These are phyloP conservation scores for Ceratobasidium papillatum DNA, from an alignment of 1,284 basidiomycete species.

Conservation along the genomic window DNA sequence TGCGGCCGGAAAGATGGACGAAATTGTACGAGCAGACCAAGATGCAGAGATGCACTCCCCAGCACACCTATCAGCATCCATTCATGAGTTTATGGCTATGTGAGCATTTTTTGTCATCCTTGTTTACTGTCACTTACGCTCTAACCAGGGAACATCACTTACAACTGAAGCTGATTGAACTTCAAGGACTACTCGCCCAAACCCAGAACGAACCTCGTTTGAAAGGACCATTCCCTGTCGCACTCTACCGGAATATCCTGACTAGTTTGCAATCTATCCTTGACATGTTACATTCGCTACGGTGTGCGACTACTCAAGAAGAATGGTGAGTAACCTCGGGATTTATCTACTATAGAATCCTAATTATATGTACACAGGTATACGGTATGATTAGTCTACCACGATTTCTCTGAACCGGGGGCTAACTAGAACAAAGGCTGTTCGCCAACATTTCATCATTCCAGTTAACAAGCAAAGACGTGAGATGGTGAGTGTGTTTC, in stretches of 20 bases:
- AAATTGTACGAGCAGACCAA: slow-evolving; percentile 37
- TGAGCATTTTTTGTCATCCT: slow-evolving; percentile 52
- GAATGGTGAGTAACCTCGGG: slow-evolving; percentile 73
- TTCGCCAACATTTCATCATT: slow-evolving; percentile 85
- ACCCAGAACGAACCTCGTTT: slow-evolving; percentile 93
- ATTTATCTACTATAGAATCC: not conserved
- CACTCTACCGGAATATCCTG: slow-evolving; percentile 84
- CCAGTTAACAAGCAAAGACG: slow-evolving; percentile 87
- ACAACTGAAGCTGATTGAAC: slow-evolving; percentile 86
- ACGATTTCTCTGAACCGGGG: not conserved
- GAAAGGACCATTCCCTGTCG: slow-evolving; percentile 89
- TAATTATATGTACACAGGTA: slow-evolving; percentile 58
- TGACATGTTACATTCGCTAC: slow-evolving; percentile 91
- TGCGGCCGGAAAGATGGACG: slow-evolving; percentile 12
- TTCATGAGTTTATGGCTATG: slow-evolving; percentile 92
- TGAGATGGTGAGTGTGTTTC: slow-evolving; percentile 69
- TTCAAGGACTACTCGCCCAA: slow-evolving; percentile 83
- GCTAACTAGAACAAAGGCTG: slow-evolving; percentile 58
- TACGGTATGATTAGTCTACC: slow-evolving; percentile 59
- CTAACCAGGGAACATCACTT: slow-evolving; percentile 86
- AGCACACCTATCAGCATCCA: slow-evolving; percentile 64
- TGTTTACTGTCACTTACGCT: not conserved
- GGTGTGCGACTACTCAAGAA: slow-evolving; percentile 88
- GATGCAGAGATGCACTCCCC: slow-evolving; percentile 27
- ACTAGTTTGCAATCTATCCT: slow-evolving; percentile 88